Evolutionary conservation across 257 asterid genomes (phyloP), one percentile per base, ranked within the genome.

Genomic region (Capsicum pubescens): DNA sequence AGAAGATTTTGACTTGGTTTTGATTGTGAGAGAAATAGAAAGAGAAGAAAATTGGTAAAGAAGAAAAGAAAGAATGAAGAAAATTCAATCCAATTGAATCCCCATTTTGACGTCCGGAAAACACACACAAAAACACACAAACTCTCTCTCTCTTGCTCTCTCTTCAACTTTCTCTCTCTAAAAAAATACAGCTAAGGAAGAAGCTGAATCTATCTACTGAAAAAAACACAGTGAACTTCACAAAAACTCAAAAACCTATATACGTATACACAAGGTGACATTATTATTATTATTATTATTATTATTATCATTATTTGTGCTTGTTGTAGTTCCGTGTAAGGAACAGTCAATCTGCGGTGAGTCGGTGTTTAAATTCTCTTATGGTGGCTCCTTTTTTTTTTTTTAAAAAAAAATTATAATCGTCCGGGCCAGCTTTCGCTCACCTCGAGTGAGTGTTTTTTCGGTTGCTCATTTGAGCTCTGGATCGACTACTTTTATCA

Each of bases 31-130:
- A 66, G 44, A 39, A 39, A 39, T 39, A 58, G 48, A 83, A 59
- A 59, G 16, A 42, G 32, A 46, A 11, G 10, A 11, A 7, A 9
- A 63, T n/a, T n/a, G 46, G 21, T 46, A 68, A 63, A 32, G 70
- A 36, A 54, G 44, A 48, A 55, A 55, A 55, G 61, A 56, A 15
- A 8, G n/a, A 66, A 66, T 6, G 44, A 66, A 17, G 72, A 82
- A 80, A 80, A 87, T 88, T 87, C 86, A 91, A 93, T 90, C 90
- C 85, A 87, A 88, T 90, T 84, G 84, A 90, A 90, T 90, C 69
- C 80, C 80, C 80, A 52, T 17, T 90, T 93, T 93, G 95, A 90
- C 93, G 94, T 93, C 97, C 95, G 95, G 89, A 84, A 88, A 87
- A 69, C 36, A 70, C 54, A 10, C 44, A 39, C 44, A 39, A 39